Evolutionary conservation across 108 stramenopile species (phyloP).

Genomic region (Pseudonitzschia delicatissima): DNA sequence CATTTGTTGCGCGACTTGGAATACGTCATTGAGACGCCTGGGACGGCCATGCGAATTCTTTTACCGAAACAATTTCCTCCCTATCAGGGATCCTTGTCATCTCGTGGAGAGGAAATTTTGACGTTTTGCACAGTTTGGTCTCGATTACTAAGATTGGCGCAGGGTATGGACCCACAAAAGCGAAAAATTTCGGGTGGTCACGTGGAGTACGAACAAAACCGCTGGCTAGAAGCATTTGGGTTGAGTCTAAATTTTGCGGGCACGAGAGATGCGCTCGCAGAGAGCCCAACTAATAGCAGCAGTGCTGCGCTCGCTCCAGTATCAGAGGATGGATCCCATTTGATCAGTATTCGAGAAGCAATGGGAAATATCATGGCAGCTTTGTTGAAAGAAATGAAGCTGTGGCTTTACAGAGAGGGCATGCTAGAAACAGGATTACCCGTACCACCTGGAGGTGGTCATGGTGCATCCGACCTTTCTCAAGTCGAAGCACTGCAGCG

Average conservation of each 20-base stretch:
- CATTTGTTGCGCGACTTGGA: slow-evolving; percentile 87
- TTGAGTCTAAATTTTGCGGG: slow-evolving; percentile 82
- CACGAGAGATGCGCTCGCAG: slow-evolving; percentile 75
- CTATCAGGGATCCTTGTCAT: slow-evolving; percentile 38
- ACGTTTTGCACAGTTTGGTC: slow-evolving; percentile 75
- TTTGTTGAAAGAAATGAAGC: slow-evolving; percentile 78
- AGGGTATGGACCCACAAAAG: slow-evolving; percentile 88
- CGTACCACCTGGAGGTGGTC: slow-evolving; percentile 42
- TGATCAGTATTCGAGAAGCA: slow-evolving; percentile 54
- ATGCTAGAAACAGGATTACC: slow-evolving; percentile 63
- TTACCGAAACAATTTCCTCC: slow-evolving; percentile 41
- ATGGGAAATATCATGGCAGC: slow-evolving; percentile 72
- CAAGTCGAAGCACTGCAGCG: slow-evolving; percentile 77
- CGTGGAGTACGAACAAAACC: slow-evolving; percentile 82
- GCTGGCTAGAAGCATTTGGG: slow-evolving; percentile 85
- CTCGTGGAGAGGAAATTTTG: slow-evolving; percentile 54
- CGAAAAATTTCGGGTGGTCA: slow-evolving; percentile 82
- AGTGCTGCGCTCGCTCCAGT: slow-evolving; percentile 34
- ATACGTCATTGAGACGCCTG: slow-evolving; percentile 88
- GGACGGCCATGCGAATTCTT: slow-evolving; percentile 72
- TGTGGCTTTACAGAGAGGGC: slow-evolving; percentile 85
- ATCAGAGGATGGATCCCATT: slow-evolving; percentile 39
- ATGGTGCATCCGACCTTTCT: slow-evolving; percentile 45
- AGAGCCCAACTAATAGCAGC: slow-evolving; percentile 58
- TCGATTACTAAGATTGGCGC: slow-evolving; percentile 70